These are phyloP conservation scores for Physaria fendleri DNA, from an alignment of 345 rosid species.

Conservation along the genomic window DNA sequence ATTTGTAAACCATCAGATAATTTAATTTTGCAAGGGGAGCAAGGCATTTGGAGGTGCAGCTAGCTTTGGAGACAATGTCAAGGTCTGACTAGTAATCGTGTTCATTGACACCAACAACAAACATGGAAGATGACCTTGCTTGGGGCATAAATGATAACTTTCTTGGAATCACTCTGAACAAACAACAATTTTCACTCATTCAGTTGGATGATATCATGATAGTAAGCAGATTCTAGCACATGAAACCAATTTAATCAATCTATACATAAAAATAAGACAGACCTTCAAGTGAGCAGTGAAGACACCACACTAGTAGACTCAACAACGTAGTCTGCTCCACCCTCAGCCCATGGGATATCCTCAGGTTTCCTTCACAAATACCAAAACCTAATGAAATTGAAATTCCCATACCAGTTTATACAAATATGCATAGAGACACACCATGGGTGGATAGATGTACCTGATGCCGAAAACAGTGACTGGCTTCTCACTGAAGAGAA, in stretches of 20 bases:
- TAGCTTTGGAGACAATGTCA: slow-evolving; percentile 74
- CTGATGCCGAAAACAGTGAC: slow-evolving; percentile 72
- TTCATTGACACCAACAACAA: slow-evolving; percentile 90
- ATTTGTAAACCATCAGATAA: not conserved
- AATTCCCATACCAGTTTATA: not conserved
- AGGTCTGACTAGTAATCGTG: slow-evolving; percentile 77
- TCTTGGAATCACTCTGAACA: slow-evolving; percentile 89
- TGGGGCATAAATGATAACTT: slow-evolving; percentile 84
- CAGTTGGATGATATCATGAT: not conserved
- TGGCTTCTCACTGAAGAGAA: slow-evolving; percentile 75
- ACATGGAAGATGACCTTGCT: slow-evolving; percentile 98
- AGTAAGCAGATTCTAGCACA: not conserved
- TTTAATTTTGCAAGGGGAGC: slow-evolving; percentile 93
- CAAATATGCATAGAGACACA: not conserved
- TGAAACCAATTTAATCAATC: not conserved
- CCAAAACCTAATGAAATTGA: not conserved
- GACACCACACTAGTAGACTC: slow-evolving; percentile 88
- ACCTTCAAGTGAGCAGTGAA: slow-evolving; percentile 99
- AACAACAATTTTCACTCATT: not conserved
- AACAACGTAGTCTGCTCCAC: slow-evolving; percentile 60
- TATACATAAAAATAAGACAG: not conserved
- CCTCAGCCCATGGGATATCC: slow-evolving; percentile 82
- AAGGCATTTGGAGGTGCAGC: no score
- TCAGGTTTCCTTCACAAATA: slow-evolving; percentile 65
- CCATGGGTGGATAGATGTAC: not conserved